Conservation (phyloP, 176 grass and related monocot genomes). For the Avena eriantha region DNA sequence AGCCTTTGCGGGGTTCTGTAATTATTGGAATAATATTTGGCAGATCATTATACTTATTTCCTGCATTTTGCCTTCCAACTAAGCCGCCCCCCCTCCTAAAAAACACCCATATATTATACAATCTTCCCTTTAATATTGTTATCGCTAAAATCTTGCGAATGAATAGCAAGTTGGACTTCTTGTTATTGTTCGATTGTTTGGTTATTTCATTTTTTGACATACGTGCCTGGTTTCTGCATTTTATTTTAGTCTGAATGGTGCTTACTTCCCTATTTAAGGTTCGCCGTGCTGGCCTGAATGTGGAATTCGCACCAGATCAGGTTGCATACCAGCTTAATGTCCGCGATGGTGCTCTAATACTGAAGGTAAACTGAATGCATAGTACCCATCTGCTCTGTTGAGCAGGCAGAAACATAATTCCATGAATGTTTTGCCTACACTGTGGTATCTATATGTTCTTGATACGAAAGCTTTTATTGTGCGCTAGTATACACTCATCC, state of each 20-base stretch:
- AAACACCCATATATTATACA: background rate
- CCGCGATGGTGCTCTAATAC: conserved; percentile 80
- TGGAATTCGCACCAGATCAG: conserved; percentile 89
- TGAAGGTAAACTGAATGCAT: conserved; percentile 56
- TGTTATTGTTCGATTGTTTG: background rate
- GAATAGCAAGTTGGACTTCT: background rate
- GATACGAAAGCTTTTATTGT: too few species aligned
- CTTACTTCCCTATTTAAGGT: conserved; percentile 61
- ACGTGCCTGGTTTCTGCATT: conserved; percentile 16
- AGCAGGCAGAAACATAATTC: background rate
- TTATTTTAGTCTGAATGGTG: conserved; percentile 24
- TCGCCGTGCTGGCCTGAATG: conserved; percentile 69
- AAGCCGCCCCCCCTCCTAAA: background rate
- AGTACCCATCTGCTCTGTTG: background rate
- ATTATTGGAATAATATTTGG: background rate
- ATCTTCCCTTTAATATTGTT: conserved; percentile 5
- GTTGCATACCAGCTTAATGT: conserved; percentile 94
- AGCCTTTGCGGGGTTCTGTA: background rate
- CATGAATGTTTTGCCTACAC: background rate
- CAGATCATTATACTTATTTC: conserved; percentile 8
- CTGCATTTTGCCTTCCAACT: background rate
- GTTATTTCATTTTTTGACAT: background rate
- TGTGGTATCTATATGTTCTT: too few species aligned
- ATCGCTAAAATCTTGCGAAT: conserved; percentile 4
- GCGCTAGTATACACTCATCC: background rate